These are phyloP conservation scores for Coelastrella sp. DNA, from an alignment of 139 green algal genomes.

Conservation along the genomic window DNA sequence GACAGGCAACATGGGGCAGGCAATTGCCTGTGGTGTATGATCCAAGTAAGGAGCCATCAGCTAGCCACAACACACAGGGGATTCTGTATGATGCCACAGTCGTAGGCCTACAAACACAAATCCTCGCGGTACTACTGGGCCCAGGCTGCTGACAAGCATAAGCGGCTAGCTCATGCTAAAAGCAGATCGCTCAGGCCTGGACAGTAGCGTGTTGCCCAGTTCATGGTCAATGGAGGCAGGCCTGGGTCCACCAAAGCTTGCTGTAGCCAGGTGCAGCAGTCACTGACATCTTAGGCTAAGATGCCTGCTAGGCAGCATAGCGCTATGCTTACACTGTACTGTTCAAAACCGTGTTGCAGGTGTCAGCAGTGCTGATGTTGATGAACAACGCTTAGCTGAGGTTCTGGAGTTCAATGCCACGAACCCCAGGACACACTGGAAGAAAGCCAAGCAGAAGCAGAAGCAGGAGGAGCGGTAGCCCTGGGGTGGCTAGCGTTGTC, in stretches of 20 bases:
- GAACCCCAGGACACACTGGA: constrained; percentile 51
- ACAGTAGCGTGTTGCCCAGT: no score
- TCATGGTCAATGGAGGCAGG: no score
- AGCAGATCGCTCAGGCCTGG: no score
- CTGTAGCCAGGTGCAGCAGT: no score
- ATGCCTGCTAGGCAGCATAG: not conserved
- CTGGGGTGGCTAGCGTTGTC: not conserved
- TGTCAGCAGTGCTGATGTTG: constrained; percentile 29
- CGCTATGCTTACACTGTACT: not conserved
- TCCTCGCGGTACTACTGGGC: no score
- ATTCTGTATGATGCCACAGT: not conserved
- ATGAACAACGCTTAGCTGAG: not conserved
- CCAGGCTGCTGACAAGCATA: no score
- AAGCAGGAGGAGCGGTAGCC: not conserved
- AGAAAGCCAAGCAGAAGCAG: constrained; percentile 4
- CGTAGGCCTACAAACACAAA: no score
- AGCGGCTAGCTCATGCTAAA: no score
- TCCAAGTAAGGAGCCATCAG: not conserved
- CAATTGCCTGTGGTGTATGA: constrained; percentile 52
- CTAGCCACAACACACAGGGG: not conserved
- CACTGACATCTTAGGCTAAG: no score
- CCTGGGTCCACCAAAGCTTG: no score
- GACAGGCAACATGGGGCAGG: constrained; percentile 36
- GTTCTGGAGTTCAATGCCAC: constrained; percentile 62
- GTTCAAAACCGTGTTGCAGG: not conserved